phyloP scores from a whole-genome alignment of 208 protist species.

The Trypanosoma conorhini region DNA sequence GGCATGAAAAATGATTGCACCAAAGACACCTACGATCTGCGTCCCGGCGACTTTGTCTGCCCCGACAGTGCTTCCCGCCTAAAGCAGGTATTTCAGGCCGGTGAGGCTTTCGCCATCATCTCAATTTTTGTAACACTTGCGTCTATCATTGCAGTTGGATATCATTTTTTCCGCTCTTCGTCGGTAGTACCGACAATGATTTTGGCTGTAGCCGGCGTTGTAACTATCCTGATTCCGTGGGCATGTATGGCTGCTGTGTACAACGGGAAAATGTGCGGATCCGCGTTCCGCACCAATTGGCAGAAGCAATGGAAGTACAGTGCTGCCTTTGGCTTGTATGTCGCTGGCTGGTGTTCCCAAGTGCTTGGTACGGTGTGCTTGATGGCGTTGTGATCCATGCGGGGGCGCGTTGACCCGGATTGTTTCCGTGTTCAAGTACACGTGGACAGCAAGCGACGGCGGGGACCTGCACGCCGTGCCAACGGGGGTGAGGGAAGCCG shows the following conservation, averaged over 20 bases:
- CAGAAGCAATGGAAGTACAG: conserved; percentile 37
- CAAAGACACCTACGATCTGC: conserved; percentile 37
- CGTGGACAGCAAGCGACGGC: background rate
- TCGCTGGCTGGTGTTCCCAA: conserved; percentile 49
- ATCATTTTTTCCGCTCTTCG: conserved; percentile 40
- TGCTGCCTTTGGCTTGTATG: conserved; percentile 45
- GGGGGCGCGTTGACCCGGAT: background rate
- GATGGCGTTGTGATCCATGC: conserved; percentile 18
- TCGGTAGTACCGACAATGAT: conserved; percentile 27
- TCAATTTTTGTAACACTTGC: conserved; percentile 43
- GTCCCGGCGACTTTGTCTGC: conserved; percentile 27
- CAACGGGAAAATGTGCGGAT: conserved; percentile 37
- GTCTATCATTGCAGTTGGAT: conserved; percentile 20
- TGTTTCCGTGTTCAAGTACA: background rate
- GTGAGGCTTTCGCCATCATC: conserved; percentile 65
- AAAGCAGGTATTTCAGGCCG: conserved; percentile 46
- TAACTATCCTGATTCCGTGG: conserved; percentile 48
- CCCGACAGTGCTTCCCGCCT: conserved; percentile 1
- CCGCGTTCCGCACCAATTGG: conserved; percentile 23
- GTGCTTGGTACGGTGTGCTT: conserved; percentile 38
- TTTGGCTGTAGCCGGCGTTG: conserved; percentile 29
- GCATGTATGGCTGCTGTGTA: conserved; percentile 53
- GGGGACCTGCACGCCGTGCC: background rate
- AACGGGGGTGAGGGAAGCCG: background rate
- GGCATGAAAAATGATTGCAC: conserved; percentile 56